Base-by-base conservation (phyloP, 2,329 filamentous ascomycete species). In the Diaporthe citri region DNA sequence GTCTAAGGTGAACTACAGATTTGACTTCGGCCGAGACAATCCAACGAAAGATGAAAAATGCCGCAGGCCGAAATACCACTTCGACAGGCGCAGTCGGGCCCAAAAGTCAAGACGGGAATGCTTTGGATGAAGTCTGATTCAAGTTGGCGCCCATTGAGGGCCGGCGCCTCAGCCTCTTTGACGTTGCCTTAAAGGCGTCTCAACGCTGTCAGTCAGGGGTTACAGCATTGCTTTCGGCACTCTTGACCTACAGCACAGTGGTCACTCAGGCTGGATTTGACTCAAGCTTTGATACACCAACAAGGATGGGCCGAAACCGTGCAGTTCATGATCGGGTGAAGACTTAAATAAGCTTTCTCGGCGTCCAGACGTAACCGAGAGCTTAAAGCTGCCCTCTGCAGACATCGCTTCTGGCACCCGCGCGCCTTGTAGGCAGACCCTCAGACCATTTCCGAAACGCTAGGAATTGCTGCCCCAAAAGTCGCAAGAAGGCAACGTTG, bases 321-420 rank as follows among this genome's bases (percentile, higher is more conserved):
- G 39, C 48, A 46, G 46, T 41, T 55, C 48, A 34, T 46, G 39
- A 59, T 67, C n/a, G n/a, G 71, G 59, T 48, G 51, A 48, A 41
- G 39, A 34, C 36, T 25, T 48, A 69, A 39, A 73, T 66, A 73
- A 73, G 48, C 60, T 66, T 72, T 10, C 71, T 67, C 71, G 71
- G 71, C 71, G 60, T 67, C 60, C 13, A 69, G 64, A 69, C 34
- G 28, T 31, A 46, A 8, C 28, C 60, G 46, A 73, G 59, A 73
- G 71, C 36, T 43, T 73, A 73, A 67, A n/a, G n/a, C 13, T 20
- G 13, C 22, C 46, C n/a, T 20, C 46, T 36, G n/a, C 46, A 62
- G 20, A 39, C 22, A 39, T 4, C 56, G 31, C 15, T 52, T 51
- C 64, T 67, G 64, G 46, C 46, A 39, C 46, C 64, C 48, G 48